Percentiles rank a stretch among this genome's conserved stretches.
phyloP scores from a whole-genome alignment of 306 rosid genomes.

The Astragalus membranaceus region DNA sequence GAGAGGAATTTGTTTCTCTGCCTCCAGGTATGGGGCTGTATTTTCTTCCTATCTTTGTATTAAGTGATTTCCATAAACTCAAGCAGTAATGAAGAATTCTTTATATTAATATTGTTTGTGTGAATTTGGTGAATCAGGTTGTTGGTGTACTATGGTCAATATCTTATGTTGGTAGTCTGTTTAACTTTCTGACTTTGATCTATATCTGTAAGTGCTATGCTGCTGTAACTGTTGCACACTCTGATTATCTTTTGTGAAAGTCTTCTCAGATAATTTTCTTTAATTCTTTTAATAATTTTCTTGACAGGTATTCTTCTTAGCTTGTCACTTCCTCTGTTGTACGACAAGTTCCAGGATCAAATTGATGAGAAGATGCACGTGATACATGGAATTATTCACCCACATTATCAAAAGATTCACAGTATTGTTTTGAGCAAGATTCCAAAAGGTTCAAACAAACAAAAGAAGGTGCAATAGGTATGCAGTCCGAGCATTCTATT shows the following conservation, averaged over 20 bases:
- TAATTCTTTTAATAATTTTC: slow-evolving; percentile 9
- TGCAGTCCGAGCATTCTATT: slow-evolving; percentile 12
- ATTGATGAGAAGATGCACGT: slow-evolving; percentile 50
- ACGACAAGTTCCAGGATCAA: slow-evolving; percentile 78
- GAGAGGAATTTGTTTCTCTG: slow-evolving; percentile 63
- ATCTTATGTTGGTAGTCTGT: slow-evolving; percentile 67
- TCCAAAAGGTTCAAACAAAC: slow-evolving; percentile 50
- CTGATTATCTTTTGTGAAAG: background rate
- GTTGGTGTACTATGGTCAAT: slow-evolving; percentile 48
- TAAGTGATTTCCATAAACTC: background rate
- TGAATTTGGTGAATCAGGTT: slow-evolving; percentile 49
- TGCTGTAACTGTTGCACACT: background rate
- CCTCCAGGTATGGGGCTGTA: slow-evolving; percentile 44
- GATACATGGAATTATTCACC: slow-evolving; percentile 36
- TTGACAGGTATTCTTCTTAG: slow-evolving; percentile 69
- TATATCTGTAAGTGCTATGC: slow-evolving; percentile 50
- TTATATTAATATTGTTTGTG: background rate
- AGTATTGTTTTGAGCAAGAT: slow-evolving; percentile 53
- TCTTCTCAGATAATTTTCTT: background rate
- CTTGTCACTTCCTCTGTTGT: slow-evolving; percentile 75
- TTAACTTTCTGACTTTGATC: slow-evolving; percentile 67
- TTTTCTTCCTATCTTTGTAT: background rate
- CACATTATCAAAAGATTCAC: slow-evolving; percentile 52
- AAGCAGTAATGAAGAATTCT: background rate
- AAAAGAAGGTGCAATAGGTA: slow-evolving; percentile 85